These are phyloP conservation scores for Colletotrichum musicola DNA, from an alignment of 2,329 filamentous ascomycete species.

Conservation along the genomic window DNA sequence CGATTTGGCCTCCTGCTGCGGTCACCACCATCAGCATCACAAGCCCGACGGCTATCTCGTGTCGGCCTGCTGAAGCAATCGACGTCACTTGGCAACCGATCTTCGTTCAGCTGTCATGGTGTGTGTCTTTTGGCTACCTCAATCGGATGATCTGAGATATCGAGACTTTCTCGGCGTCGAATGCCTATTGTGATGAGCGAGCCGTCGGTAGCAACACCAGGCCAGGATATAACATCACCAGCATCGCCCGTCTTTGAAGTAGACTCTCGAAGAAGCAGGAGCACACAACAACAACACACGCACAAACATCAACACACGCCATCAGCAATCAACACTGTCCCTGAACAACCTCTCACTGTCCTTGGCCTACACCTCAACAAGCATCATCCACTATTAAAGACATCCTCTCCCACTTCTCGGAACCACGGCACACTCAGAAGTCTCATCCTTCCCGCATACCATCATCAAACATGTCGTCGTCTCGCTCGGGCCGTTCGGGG, in stretches of 20 bases:
- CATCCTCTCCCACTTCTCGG: slow-evolving; percentile 14
- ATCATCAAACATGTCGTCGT: slow-evolving; percentile 46
- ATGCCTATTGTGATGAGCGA: slow-evolving; percentile 13
- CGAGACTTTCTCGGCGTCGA: neutral
- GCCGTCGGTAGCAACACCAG: neutral
- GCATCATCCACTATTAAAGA: slow-evolving; percentile 18
- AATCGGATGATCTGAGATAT: neutral
- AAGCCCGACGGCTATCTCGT: slow-evolving; percentile 27
- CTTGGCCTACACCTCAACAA: slow-evolving; percentile 3
- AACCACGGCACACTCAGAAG: neutral
- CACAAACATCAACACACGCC: too few species aligned
- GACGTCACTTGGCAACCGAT: slow-evolving; percentile 25
- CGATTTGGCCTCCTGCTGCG: slow-evolving; percentile 4
- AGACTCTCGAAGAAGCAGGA: neutral
- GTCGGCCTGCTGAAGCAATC: neutral
- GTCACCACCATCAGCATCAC: neutral
- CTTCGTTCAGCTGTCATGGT: neutral
- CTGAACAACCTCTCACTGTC: neutral
- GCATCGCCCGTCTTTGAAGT: slow-evolving; percentile 3
- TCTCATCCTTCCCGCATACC: slow-evolving; percentile 3
- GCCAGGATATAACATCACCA: slow-evolving; percentile 27
- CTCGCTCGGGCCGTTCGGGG: slow-evolving; percentile 43
- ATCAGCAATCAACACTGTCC: too few species aligned
- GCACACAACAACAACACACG: slow-evolving; percentile 4
- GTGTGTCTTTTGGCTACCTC: slow-evolving; percentile 1